Base-by-base conservation (phyloP, 192 early-diverging fungal species). In the Mortierella alpina region DNA sequence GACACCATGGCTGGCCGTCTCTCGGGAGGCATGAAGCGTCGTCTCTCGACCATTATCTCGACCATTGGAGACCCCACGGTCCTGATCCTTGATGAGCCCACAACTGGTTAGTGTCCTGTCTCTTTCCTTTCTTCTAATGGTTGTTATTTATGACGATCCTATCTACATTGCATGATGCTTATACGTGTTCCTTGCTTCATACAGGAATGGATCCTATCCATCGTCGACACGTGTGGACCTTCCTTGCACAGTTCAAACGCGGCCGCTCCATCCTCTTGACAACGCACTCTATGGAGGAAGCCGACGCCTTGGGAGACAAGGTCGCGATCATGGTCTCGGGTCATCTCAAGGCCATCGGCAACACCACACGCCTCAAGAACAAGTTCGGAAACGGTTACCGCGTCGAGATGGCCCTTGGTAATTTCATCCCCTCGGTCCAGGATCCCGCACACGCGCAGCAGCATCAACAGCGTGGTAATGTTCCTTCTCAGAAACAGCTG, bases 251-350 rank as follows among this genome's bases (percentile, higher is more conserved):
- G 70, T 94, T 93, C 83, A 94, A 94, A 74, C 73, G 84, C 49
- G 88, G 89, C 45, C 84, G 92, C 49, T 88, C 92, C 9, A 91
- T 93, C 68, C 82, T 93, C 39, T 75, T 92, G 80, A 93, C 92
- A 2, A 93, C 92, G 12, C 92, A 94, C 73, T 87, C 83, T 3
- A 91, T 93, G 92, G 90, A 93, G 56, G 92, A 93, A 68, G 92
- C 92, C 41, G 92, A 87, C 56, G 82, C 85, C 6, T 45, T 86
- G 1, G 85, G 87, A 12, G 90, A 93, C 68, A 85, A 87, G 41
- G 91, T 87, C 46, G 89, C 84, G 4, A 88, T 94, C 70, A 87
- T 93, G 85, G 82, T 90, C 15, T 83, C 91, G 51, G 92, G 92
- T 6, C 76, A 82, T 8, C 63, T 94, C 48, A 82, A 86, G 17